Evolutionary conservation across 331 rosid genomes (phyloP).

Genomic region (Saraca asoca): DNA sequence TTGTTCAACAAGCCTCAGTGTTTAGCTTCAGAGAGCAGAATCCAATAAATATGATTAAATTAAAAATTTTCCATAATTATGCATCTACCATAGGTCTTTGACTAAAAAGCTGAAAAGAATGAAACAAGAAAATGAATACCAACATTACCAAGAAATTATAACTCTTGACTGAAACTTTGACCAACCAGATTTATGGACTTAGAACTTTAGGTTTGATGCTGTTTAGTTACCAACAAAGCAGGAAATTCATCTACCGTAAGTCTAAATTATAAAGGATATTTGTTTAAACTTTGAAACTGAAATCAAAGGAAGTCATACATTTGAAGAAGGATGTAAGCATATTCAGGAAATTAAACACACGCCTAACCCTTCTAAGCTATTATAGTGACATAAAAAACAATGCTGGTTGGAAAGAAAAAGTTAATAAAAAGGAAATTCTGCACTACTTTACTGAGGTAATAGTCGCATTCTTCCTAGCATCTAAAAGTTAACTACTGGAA

Average conservation of each 20-base stretch:
- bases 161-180: background rate
- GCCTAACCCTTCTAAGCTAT: too few species aligned
- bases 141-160: background rate
- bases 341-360: too few species aligned
- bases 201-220: background rate
- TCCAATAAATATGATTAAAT: background rate
- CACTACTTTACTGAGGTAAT: background rate
- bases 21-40: background rate
- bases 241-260: background rate
- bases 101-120: background rate
- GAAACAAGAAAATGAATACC: background rate
- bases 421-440: background rate
- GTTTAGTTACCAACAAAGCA: background rate
- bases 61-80: background rate
- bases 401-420: too few species aligned
- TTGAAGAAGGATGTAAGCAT: background rate
- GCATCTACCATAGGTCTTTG: too few species aligned
- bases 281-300: background rate
- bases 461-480: background rate
- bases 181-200: slow-evolving; percentile 1
- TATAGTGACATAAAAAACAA: too few species aligned
- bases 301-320: background rate
- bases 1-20: background rate
- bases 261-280: background rate
- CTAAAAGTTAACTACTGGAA: background rate